These are phyloP conservation scores for Cryptosporidium parvum DNA, from an alignment of 169 alveolate species.

Conservation along the genomic window DNA sequence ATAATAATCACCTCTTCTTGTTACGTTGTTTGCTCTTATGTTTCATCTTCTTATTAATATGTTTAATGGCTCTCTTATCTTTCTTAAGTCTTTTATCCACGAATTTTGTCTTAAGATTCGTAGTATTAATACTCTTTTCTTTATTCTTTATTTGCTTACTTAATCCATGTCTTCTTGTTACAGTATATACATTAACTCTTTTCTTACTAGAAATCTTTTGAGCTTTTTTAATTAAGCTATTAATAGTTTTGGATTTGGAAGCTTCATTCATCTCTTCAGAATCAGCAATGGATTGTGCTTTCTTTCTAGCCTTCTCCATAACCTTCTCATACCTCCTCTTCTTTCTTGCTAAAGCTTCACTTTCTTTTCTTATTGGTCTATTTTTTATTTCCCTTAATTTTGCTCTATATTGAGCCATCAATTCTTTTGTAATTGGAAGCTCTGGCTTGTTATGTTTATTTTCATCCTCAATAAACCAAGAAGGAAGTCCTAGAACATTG, in stretches of 20 bases:
- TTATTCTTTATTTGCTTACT: conserved; percentile 85
- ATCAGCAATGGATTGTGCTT: conserved; percentile 87
- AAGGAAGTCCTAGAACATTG: conserved; percentile 89
- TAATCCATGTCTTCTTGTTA: conserved; percentile 87
- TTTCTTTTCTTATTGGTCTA: conserved; percentile 96
- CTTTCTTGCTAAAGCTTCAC: conserved; percentile 95
- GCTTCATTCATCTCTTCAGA: conserved; percentile 90
- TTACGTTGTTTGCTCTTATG: conserved; percentile 42
- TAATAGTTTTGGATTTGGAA: conserved; percentile 89
- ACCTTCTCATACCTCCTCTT: conserved; percentile 91
- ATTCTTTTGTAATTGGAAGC: conserved; percentile 95
- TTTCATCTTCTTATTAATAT: conserved; percentile 80
- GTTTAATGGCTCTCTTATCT: conserved; percentile 91
- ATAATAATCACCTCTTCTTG: neutral
- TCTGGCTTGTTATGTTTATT: conserved; percentile 91
- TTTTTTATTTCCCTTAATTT: conserved; percentile 93
- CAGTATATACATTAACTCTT: conserved; percentile 84
- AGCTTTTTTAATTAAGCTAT: conserved; percentile 88
- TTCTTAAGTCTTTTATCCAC: conserved; percentile 97
- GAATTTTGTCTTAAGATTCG: conserved; percentile 80
- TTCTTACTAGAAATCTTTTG: conserved; percentile 78
- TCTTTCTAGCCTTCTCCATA: conserved; percentile 90
- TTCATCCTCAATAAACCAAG: conserved; percentile 98
- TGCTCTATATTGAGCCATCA: conserved; percentile 92
- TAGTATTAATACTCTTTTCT: conserved; percentile 82